These are phyloP conservation scores for Aegilops bicornis DNA, from an alignment of 176 grass and related monocot genomes.

Conservation along the genomic window DNA sequence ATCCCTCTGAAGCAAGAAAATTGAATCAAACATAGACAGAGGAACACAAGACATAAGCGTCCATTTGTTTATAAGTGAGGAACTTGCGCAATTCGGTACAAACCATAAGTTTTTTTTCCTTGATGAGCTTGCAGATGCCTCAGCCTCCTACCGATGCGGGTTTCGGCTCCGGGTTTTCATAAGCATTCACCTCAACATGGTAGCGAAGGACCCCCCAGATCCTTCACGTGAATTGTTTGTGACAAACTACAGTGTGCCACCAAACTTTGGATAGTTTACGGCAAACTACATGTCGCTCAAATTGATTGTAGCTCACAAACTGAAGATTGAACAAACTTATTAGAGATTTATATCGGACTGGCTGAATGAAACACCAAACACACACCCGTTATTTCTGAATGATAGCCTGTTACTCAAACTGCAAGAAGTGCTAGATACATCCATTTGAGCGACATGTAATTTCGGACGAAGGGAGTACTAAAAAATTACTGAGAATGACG, in stretches of 20 bases:
- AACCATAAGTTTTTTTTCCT: constrained; percentile 9
- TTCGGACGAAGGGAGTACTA: no score
- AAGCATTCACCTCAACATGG: constrained; percentile 23
- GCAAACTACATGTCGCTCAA: background rate
- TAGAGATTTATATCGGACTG: no score
- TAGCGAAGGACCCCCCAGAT: constrained; percentile 31
- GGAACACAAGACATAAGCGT: no score
- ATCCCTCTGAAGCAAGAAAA: background rate
- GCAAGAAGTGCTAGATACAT: no score
- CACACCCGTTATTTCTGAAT: no score
- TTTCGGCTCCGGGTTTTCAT: constrained; percentile 15
- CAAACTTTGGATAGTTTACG: constrained; percentile 17
- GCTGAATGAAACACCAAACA: no score
- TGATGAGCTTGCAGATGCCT: constrained; percentile 16
- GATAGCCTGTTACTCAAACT: no score
- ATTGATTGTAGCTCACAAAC: no score
- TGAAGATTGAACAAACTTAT: no score
- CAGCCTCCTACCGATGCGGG: background rate
- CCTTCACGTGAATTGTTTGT: constrained; percentile 33
- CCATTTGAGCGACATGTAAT: no score
- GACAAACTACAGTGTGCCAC: constrained; percentile 31
- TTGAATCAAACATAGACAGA: background rate
- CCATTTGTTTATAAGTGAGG: background rate
- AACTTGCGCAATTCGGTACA: background rate
- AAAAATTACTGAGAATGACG: no score